Conservation (phyloP, 768 basidiomycete species). For the Hemileccinum impolitum region DNA sequence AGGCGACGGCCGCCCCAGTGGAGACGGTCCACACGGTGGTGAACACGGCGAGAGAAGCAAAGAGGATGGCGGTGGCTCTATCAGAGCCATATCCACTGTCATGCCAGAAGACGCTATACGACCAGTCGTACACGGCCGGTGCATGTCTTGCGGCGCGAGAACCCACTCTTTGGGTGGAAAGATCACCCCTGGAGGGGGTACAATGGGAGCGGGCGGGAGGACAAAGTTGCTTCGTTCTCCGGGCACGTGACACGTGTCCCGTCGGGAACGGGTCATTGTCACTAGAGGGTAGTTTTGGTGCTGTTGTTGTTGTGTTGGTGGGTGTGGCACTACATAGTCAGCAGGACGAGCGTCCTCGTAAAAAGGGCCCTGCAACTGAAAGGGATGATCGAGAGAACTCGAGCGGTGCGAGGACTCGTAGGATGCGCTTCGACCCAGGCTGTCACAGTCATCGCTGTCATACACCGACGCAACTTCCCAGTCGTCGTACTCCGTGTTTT, state of each 20-base stretch:
- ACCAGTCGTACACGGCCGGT: slow-evolving; percentile 4
- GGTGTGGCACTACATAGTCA: slow-evolving; percentile 18
- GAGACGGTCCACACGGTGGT: slow-evolving; percentile 9
- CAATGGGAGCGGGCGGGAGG: slow-evolving; percentile 5
- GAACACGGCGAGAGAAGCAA: slow-evolving; percentile 16
- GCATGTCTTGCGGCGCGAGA: slow-evolving; percentile 10
- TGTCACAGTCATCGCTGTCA: slow-evolving; percentile 28
- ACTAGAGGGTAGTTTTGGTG: slow-evolving; percentile 8
- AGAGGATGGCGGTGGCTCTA: slow-evolving; percentile 10
- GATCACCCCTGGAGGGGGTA: slow-evolving; percentile 28
- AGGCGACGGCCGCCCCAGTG: slow-evolving; percentile 15
- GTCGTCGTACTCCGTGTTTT: slow-evolving; percentile 22
- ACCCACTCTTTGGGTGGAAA: slow-evolving; percentile 22
- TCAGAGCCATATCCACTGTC: neutral
- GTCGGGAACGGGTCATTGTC: neutral
- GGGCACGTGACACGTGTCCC: slow-evolving; percentile 9
- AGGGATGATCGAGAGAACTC: slow-evolving; percentile 2
- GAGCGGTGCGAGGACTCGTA: slow-evolving; percentile 10
- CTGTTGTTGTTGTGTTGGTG: slow-evolving; percentile 2
- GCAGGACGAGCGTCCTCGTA: slow-evolving; percentile 4
- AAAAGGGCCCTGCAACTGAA: slow-evolving; percentile 2
- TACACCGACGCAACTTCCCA: slow-evolving; percentile 31
- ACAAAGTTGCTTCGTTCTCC: slow-evolving; percentile 11
- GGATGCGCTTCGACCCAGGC: slow-evolving; percentile 19
- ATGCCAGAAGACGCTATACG: slow-evolving; percentile 5